These are phyloP conservation scores for Teratosphaeria destructans DNA, from an alignment of 2,329 filamentous ascomycete genomes.

Conservation along the genomic window DNA sequence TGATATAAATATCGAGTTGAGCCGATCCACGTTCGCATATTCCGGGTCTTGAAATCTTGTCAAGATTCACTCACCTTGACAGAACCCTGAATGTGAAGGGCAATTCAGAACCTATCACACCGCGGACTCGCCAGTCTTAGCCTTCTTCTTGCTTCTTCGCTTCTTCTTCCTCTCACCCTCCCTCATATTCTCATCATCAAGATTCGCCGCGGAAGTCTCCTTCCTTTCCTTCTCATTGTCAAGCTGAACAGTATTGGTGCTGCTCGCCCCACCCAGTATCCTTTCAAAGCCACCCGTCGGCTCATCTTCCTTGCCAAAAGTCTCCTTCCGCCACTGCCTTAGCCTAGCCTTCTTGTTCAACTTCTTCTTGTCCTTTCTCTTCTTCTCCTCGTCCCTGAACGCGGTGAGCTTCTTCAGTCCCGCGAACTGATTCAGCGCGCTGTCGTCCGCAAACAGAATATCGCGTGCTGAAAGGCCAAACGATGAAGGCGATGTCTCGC, in stretches of 20 bases:
- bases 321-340: constrained; percentile 69
- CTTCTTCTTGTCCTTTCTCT: constrained; percentile 75
- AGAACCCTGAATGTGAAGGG: not conserved
- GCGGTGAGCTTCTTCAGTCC: constrained; percentile 90
- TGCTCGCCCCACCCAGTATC: constrained; percentile 16
- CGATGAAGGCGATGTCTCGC: constrained; percentile 79
- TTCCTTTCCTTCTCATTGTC: not conserved
- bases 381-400: constrained; percentile 82
- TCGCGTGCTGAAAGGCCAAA: constrained; percentile 86
- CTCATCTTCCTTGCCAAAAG: constrained; percentile 49
- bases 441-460: constrained; percentile 82
- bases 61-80: not conserved
- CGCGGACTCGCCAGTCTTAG: not conserved
- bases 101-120: not conserved
- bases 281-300: constrained; percentile 31
- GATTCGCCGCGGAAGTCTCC: not conserved
- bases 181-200: not conserved
- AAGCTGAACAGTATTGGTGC: constrained; percentile 2
- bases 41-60: not conserved
- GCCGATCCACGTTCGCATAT: not conserved
- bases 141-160: not conserved
- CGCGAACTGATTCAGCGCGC: constrained; percentile 76
- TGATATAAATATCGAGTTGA: not conserved
- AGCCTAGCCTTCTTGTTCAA: constrained; percentile 88
- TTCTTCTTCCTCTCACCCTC: not conserved